Conservation (phyloP, 2,329 filamentous ascomycete genomes). For the Myotisia sp. region DNA sequence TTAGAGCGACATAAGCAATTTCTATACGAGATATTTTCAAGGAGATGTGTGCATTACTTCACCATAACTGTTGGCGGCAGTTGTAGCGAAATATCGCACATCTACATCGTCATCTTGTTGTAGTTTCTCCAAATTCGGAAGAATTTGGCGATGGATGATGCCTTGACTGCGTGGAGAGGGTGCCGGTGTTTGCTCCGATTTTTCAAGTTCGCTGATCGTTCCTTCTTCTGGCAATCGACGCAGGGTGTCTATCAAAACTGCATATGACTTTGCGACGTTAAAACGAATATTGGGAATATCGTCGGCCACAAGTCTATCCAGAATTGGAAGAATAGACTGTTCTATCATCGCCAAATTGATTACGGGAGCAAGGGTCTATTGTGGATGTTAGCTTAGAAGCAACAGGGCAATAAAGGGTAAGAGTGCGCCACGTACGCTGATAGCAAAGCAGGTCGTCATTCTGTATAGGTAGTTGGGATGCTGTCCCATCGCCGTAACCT, state of each 20-base stretch:
- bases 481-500: conserved; percentile 95
- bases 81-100: conserved; percentile 93
- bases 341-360: conserved; percentile 88
- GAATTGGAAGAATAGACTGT: conserved; percentile 84
- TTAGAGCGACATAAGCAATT: conserved; percentile 13
- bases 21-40: conserved; percentile 14
- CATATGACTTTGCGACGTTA: conserved; percentile 97
- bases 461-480: conserved; percentile 98
- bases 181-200: conserved; percentile 42
- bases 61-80: conserved; percentile 49
- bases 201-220: conserved; percentile 72
- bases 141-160: conserved; percentile 70
- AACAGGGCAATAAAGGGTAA: background rate
- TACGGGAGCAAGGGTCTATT: conserved; percentile 78
- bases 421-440: conserved; percentile 57
- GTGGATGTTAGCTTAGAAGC: background rate
- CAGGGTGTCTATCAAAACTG: conserved; percentile 76
- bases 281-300: conserved; percentile 98
- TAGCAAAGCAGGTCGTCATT: conserved; percentile 99
- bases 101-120: conserved; percentile 97
- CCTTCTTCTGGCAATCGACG: conserved; percentile 80
- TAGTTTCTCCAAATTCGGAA: conserved; percentile 85
- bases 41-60: conserved; percentile 43
- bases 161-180: conserved; percentile 61
- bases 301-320: conserved; percentile 83